A percentile compares a stretch with the other conserved stretches of the same genome.
Evolutionary conservation across 371 early-diverging fungal species (phyloP).

Genomic region (Fennellomyces sp.): DNA sequence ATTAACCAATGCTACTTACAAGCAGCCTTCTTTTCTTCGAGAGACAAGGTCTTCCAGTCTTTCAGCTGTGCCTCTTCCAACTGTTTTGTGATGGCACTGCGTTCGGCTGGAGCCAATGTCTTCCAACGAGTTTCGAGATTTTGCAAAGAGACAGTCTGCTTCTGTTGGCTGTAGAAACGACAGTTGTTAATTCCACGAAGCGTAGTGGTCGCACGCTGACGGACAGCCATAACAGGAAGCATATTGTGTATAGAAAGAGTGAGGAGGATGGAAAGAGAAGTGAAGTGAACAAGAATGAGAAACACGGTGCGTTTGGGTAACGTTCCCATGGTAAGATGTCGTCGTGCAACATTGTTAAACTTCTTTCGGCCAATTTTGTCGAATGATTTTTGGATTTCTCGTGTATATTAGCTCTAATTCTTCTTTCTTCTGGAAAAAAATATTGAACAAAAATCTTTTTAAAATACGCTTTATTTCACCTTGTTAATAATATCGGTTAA

Average conservation of each 20-base stretch:
- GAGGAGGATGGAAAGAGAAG: neutral
- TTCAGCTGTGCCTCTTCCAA: slow-evolving; percentile 87
- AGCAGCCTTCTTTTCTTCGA: slow-evolving; percentile 94
- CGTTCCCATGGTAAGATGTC: neutral
- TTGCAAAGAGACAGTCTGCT: slow-evolving; percentile 59
- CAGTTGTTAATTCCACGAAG: neutral
- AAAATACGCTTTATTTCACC: too few species aligned
- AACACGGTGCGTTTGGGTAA: neutral
- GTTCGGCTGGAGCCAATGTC: slow-evolving; percentile 83
- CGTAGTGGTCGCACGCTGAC: neutral
- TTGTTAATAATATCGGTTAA: too few species aligned
- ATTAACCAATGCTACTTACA: too few species aligned
- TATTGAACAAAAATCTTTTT: too few species aligned
- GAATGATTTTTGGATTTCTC: slow-evolving; percentile 1
- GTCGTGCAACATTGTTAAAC: slow-evolving; percentile 1
- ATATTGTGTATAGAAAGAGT: neutral
- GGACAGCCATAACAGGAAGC: neutral
- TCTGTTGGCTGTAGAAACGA: neutral
- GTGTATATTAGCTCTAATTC: too few species aligned
- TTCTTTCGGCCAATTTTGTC: neutral
- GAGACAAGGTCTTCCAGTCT: slow-evolving; percentile 91
- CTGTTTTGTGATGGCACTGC: slow-evolving; percentile 77
- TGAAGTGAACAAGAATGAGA: neutral
- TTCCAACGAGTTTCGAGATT: slow-evolving; percentile 85
- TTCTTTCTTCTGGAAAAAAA: too few species aligned